Base-by-base conservation (phyloP, 2,329 filamentous ascomycete genomes). In the Penicillium sp. region DNA sequence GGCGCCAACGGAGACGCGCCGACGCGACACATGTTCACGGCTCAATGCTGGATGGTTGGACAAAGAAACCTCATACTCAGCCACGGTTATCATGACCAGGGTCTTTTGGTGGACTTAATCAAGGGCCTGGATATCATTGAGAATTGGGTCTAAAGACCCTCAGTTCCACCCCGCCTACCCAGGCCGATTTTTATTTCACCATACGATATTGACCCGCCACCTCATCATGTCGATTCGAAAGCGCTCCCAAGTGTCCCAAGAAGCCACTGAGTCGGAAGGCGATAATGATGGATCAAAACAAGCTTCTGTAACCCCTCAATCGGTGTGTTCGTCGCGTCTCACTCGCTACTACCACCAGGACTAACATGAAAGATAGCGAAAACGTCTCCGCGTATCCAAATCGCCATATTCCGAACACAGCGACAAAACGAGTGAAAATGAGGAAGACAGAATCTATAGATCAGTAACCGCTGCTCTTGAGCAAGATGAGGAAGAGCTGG, bases 161-260 rank as follows among this genome's bases (percentile, higher is more conserved):
- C 19, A 13, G 30, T 30, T 47, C 15, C 29, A 21, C 3, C 1
- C 9, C 35, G 15, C 41, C 49, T 47, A 17, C 45, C 21, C n/a
- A 60, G 54, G 58, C 17, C 30, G 7, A 13, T 23, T 41, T 29
- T 31, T 13, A 7, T 52, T 41, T 53, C 44, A 44, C 26, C 35
- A 29, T 35, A 51, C 60, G 48, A 56, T 47, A 53, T 30, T 23
- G 13, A 46, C 26, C 23, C 54, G 56, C 55, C 58, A 48, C 31
- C 56, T 66, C 41, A 60, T 48, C 13, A 83, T 83, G 81, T 73
- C 78, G 52, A 76, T 78, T 23, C 65, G 73, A 53, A 83, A 83
- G 67, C 77, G 81, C n/a, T 53, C 64, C 38, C 76, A 77, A 61
- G 65, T 63, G 30, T 68, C 64, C 35, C 64, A 68, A 41, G 75